Conservation (phyloP, 73 alveolate species). For the Tetrahymena borealis region DNA sequence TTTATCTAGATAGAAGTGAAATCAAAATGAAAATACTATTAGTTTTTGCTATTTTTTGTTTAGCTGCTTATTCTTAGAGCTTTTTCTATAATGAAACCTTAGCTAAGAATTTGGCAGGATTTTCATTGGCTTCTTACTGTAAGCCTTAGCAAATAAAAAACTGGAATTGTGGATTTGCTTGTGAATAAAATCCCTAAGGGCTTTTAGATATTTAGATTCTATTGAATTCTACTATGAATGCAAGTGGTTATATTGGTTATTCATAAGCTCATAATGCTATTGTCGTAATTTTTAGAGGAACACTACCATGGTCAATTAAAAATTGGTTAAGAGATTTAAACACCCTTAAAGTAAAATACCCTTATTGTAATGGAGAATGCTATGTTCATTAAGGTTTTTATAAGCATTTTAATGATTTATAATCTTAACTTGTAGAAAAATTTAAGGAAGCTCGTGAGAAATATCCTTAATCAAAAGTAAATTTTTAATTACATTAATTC, state of each 20-base stretch:
- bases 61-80: too few species aligned
- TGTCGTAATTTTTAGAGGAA: constrained; percentile 1
- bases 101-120: not conserved
- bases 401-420: not conserved
- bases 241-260: not conserved
- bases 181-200: not conserved
- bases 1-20: too few species aligned
- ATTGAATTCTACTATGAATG: not conserved
- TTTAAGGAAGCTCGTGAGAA: not conserved
- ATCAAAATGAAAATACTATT: too few species aligned
- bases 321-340: constrained; percentile 7
- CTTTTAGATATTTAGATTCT: not conserved
- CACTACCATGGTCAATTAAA: constrained; percentile 3
- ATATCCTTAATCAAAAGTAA: not conserved
- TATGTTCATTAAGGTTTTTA: constrained; percentile 12
- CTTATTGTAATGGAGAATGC: not conserved
- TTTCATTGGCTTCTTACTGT: not conserved
- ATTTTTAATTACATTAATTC: not conserved
- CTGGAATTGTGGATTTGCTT: not conserved
- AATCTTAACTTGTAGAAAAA: not conserved
- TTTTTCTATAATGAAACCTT: not conserved
- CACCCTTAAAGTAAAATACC: not conserved
- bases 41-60: too few species aligned
- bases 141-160: not conserved
- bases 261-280: not conserved